phyloP scores from a whole-genome alignment of 306 rosid species.

The Corylus americana region DNA sequence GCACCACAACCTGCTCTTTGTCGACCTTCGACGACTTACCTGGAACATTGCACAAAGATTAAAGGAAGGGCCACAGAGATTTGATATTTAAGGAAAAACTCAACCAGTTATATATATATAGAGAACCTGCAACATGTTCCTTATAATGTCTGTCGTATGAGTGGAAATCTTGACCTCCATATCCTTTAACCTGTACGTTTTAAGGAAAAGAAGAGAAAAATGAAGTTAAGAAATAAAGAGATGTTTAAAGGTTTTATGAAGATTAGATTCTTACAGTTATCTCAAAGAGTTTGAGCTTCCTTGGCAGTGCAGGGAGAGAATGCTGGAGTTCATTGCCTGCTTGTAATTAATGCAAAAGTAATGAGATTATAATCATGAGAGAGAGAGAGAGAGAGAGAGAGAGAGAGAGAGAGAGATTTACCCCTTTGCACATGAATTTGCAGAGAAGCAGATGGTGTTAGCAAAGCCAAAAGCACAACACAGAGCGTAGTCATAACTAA shows the following conservation, averaged over 20 bases:
- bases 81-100: too few relatives aligned
- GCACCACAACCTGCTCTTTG: constrained; percentile 33
- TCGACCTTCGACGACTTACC: constrained; percentile 21
- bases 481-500: constrained; percentile 30
- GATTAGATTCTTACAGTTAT: constrained; percentile 29
- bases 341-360: neutral
- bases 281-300: constrained; percentile 54
- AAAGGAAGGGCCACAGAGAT: neutral
- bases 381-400: neutral
- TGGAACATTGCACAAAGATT: constrained; percentile 21
- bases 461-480: constrained; percentile 37
- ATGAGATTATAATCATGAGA: neutral
- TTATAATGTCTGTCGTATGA: constrained; percentile 26
- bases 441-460: constrained; percentile 45
- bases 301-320: constrained; percentile 45
- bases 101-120: too few relatives aligned
- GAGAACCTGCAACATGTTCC: constrained; percentile 33
- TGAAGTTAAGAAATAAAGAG: neutral
- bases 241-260: neutral
- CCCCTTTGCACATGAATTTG: constrained; percentile 45
- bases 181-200: constrained; percentile 35
- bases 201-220: neutral
- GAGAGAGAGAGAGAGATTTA: constrained; percentile 14
- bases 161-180: constrained; percentile 25
- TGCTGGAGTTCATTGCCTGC: constrained; percentile 31